phyloP scores from a whole-genome alignment of 305 asterid species.

The Rubia balearica region DNA sequence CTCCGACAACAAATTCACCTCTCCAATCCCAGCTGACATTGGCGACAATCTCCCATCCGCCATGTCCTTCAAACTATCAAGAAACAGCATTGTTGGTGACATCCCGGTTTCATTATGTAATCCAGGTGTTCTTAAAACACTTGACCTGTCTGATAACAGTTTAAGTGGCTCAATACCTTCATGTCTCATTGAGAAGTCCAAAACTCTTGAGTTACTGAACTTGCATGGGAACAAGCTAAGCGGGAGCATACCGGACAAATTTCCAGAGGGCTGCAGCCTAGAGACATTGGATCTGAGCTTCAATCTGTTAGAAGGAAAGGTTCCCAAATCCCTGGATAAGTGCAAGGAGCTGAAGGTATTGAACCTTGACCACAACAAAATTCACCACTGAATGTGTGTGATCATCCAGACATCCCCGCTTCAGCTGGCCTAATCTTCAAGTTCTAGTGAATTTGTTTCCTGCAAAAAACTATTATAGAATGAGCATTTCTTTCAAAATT shows the following conservation, averaged over 20 bases:
- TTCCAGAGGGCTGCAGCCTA: constrained; percentile 15
- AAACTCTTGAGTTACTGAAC: constrained; percentile 20
- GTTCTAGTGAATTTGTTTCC: neutral
- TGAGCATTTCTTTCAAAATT: neutral
- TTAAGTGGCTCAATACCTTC: constrained; percentile 28
- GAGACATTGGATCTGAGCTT: constrained; percentile 25
- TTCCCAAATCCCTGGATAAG: constrained; percentile 28
- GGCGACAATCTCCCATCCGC: constrained; percentile 22
- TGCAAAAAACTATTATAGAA: neutral
- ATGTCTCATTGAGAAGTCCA: constrained; percentile 18
- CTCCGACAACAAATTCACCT: constrained; percentile 42
- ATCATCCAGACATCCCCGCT: neutral
- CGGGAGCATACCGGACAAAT: constrained; percentile 23
- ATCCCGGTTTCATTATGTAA: constrained; percentile 54
- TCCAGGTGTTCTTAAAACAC: constrained; percentile 37
- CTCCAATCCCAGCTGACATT: constrained; percentile 33
- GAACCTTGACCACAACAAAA: constrained; percentile 32
- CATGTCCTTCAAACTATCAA: constrained; percentile 40
- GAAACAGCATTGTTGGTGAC: constrained; percentile 32
- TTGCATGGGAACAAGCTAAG: constrained; percentile 29
- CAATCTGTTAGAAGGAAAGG: constrained; percentile 28
- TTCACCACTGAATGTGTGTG: constrained; percentile 10
- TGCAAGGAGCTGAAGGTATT: constrained; percentile 27
- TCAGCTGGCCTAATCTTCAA: neutral
- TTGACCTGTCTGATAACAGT: constrained; percentile 43